These are phyloP conservation scores for Colletotrichum noveboracense DNA, from an alignment of 2,329 filamentous ascomycete genomes.

Conservation along the genomic window DNA sequence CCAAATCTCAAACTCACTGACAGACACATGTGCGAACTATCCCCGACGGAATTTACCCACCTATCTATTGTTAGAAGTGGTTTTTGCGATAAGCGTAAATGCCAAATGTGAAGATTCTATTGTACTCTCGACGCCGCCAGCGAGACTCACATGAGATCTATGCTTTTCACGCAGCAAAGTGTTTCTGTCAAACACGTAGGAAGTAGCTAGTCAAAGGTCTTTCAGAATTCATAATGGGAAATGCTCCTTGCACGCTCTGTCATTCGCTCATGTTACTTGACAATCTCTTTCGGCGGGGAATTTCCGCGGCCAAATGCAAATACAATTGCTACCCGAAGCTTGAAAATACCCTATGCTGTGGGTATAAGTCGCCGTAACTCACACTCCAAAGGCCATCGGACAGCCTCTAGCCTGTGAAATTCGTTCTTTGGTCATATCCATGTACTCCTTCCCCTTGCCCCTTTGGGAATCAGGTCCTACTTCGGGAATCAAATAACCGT, in stretches of 20 bases:
- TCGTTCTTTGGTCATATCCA: background rate
- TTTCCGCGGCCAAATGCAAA: background rate
- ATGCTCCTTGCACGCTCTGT: accelerated
- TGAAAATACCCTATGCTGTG: background rate
- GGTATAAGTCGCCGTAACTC: background rate
- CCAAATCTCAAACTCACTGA: background rate
- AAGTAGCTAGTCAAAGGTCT: background rate
- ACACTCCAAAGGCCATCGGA: background rate
- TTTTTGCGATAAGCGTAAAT: accelerated
- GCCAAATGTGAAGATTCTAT: background rate
- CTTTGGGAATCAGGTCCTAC: constrained; percentile 25
- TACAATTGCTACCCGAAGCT: accelerated
- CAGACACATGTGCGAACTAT: background rate
- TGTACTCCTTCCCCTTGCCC: constrained; percentile 24
- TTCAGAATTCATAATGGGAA: background rate
- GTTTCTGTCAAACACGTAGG: background rate
- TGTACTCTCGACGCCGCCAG: no score
- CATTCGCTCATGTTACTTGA: background rate
- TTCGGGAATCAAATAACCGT: constrained; percentile 46
- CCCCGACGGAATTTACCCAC: background rate
- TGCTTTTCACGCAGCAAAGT: background rate
- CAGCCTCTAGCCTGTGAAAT: background rate
- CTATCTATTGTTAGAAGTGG: accelerated
- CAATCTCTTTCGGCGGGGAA: accelerated
- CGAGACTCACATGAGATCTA: background rate